Percentiles rank a stretch among this genome's conserved stretches.
Conservation (phyloP, 2,329 filamentous ascomycete species). For the Colletotrichum truncatum region DNA sequence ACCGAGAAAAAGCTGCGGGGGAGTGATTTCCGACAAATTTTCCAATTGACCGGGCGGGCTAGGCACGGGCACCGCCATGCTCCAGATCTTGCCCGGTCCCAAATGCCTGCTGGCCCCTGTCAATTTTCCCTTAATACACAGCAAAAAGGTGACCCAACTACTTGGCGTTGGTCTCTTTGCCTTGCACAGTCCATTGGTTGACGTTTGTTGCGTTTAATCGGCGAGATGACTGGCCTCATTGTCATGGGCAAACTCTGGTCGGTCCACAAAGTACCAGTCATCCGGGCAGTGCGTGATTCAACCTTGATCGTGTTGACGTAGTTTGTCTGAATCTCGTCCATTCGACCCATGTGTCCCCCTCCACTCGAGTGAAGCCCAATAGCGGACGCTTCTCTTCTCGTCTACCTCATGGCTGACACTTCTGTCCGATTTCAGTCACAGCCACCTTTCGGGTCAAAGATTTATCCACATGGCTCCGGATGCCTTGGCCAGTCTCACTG, state of each 20-base stretch:
- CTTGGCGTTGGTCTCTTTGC: not conserved
- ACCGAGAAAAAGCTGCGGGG: conserved; percentile 21
- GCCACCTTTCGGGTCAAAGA: not conserved
- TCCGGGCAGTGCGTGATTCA: not conserved
- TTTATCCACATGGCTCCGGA: not conserved
- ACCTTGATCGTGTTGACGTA: not conserved
- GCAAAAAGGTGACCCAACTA: not conserved
- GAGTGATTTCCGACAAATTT: conserved; percentile 23
- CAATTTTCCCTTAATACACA: not conserved
- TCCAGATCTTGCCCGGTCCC: not conserved
- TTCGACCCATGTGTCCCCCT: not conserved
- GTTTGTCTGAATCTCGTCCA: not conserved
- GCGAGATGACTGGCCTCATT: not conserved
- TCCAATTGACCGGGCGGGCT: not conserved
- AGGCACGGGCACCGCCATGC: not conserved
- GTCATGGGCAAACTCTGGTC: not conserved
- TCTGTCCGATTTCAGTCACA: not conserved
- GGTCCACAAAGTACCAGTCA: not conserved
- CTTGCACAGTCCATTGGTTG: not conserved
- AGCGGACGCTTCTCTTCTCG: too few relatives aligned
- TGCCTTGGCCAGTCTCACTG: not conserved
- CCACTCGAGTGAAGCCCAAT: not conserved
- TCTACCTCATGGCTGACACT: too few relatives aligned
- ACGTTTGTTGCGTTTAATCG: not conserved
- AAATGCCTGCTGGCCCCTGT: too few relatives aligned